Percentiles rank a stretch among this genome's conserved stretches.
Evolutionary conservation across 805 yeast species (phyloP).

Genomic region (Sugiyamaella floridensis): DNA sequence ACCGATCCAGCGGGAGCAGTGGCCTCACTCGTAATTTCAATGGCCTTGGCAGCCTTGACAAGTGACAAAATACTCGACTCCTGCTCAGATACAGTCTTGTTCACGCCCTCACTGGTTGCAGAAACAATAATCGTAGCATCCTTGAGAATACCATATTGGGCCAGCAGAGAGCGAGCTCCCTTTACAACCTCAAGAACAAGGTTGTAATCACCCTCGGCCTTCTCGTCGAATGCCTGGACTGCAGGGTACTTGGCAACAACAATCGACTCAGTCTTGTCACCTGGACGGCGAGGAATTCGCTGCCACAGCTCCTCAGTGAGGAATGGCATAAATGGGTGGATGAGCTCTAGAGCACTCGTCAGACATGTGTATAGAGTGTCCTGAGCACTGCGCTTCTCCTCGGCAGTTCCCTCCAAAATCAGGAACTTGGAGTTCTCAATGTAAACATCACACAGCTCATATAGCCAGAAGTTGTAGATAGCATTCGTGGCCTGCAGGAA

Average conservation of each 20-base stretch:
- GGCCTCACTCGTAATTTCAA: slow-evolving; percentile 52
- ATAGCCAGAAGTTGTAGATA: slow-evolving; percentile 89
- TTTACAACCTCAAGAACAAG: slow-evolving; percentile 79
- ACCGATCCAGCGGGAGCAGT: slow-evolving; percentile 82
- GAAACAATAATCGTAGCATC: slow-evolving; percentile 83
- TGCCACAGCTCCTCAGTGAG: slow-evolving; percentile 99
- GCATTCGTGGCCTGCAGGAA: slow-evolving; percentile 82
- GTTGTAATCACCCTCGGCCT: slow-evolving; percentile 71
- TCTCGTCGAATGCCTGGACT: slow-evolving; percentile 52
- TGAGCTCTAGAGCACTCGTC: slow-evolving; percentile 83
- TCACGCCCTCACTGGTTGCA: slow-evolving; percentile 43
- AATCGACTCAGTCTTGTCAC: slow-evolving; percentile 65
- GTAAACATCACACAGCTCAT: slow-evolving; percentile 93
- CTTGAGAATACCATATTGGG: slow-evolving; percentile 85
- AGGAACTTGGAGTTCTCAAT: slow-evolving; percentile 94
- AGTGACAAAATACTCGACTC: slow-evolving; percentile 82
- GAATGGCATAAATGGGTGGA: slow-evolving; percentile 98
- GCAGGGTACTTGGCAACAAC: slow-evolving; percentile 75
- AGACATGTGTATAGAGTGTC: slow-evolving; percentile 90
- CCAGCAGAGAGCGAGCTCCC: slow-evolving; percentile 82
- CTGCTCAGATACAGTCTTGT: slow-evolving; percentile 57
- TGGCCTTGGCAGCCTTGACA: slow-evolving; percentile 80
- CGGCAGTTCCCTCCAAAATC: slow-evolving; percentile 83
- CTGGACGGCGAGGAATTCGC: slow-evolving; percentile 81
- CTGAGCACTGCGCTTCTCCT: slow-evolving; percentile 81